Percentiles rank a stretch among this genome's conserved stretches.
Conservation (phyloP, 768 basidiomycete species). For the Termitomyces sp. region DNA sequence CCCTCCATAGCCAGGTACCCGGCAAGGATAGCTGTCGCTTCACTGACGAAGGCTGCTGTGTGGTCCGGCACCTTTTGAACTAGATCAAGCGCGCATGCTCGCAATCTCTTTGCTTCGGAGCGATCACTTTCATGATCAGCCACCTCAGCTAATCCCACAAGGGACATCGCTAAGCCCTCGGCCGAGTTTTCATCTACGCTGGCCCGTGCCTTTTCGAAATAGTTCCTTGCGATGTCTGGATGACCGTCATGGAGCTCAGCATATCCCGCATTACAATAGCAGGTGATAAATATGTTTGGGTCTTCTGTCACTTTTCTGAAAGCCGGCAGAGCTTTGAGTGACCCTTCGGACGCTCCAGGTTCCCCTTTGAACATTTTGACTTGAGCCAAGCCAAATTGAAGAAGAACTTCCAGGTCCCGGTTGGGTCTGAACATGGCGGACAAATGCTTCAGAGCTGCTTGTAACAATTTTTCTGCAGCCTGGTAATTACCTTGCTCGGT, state of each 20-base stretch:
- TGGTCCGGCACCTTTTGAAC: not conserved
- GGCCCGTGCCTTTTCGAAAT: not conserved
- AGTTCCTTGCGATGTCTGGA: not conserved
- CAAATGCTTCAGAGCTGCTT: not conserved
- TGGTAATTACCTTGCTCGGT: not conserved
- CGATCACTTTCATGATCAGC: not conserved
- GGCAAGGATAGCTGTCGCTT: not conserved
- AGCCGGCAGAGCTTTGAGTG: not conserved
- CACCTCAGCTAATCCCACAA: conserved; percentile 2
- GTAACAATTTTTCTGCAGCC: not conserved
- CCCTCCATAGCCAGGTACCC: conserved; percentile 5
- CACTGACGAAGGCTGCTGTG: not conserved
- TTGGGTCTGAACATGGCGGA: not conserved
- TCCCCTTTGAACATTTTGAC: not conserved
- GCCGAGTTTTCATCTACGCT: not conserved
- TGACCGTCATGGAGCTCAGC: not conserved
- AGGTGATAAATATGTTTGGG: not conserved
- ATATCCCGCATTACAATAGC: not conserved
- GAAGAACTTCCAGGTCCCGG: not conserved
- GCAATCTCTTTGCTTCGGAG: not conserved
- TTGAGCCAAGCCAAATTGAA: not conserved
- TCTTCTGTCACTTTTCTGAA: not conserved
- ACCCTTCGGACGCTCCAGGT: not conserved
- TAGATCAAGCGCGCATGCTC: not conserved
- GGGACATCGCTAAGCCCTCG: not conserved